A percentile compares a stretch with the other conserved stretches of the same genome.
These are phyloP conservation scores for Phytophthora macrochlamydospora DNA, from an alignment of 352 stramenopile species.

Conservation along the genomic window DNA sequence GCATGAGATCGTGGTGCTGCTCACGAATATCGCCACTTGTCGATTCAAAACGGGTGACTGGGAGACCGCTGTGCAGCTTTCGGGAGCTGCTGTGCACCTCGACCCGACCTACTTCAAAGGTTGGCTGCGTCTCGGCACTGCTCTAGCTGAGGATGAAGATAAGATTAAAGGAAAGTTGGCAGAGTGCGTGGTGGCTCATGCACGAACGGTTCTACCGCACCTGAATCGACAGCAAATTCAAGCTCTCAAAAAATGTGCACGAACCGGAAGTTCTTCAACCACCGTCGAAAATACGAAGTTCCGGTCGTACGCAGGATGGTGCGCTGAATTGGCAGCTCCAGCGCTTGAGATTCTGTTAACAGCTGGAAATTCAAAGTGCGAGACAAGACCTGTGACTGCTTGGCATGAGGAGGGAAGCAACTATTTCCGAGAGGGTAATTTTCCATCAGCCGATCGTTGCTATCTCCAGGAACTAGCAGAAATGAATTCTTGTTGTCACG, in stretches of 20 bases:
- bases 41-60: conserved; percentile 26
- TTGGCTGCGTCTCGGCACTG: conserved; percentile 22
- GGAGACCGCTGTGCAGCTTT: conserved; percentile 16
- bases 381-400: conserved; percentile 1
- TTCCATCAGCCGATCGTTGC: conserved; percentile 8
- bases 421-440: conserved; percentile 14
- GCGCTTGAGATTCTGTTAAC: conserved; percentile 2
- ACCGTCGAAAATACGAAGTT: background rate
- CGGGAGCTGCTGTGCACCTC: conserved; percentile 22
- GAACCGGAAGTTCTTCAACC: no score
- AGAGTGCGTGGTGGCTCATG: conserved; percentile 7
- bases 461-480: conserved; percentile 21
- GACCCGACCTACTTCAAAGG: conserved; percentile 25
- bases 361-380: background rate
- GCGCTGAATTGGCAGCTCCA: conserved; percentile 1
- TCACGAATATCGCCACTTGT: conserved; percentile 27
- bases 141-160: conserved; percentile 8
- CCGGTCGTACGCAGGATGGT: conserved; percentile 24
- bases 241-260: conserved; percentile 10
- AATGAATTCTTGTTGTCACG: background rate
- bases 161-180: background rate
- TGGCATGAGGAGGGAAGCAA: conserved; percentile 23
- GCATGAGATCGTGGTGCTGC: conserved; percentile 16
- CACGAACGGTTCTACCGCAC: conserved; percentile 1
- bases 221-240: conserved; percentile 5